Base-by-base conservation (phyloP, 1,284 basidiomycete genomes). In the Agroathelia rolfsii region DNA sequence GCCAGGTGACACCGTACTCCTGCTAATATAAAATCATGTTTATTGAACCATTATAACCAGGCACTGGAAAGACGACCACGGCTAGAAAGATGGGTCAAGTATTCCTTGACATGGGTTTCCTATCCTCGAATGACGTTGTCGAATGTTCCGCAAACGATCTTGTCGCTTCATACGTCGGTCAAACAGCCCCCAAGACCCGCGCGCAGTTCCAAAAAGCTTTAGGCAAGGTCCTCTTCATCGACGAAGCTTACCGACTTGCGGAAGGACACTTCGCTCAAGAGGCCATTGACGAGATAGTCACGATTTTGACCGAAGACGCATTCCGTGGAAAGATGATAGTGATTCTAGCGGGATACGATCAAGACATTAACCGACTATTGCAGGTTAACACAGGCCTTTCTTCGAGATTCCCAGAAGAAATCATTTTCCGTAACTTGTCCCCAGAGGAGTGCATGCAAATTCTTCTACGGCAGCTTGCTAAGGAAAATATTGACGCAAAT, bases 91-190 rank as follows among this genome's bases (percentile, higher is more conserved):
- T 63, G 32, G 61, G 62, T 9, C 47, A 74, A 36, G 71, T 80
- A 8, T 79, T 69, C 45, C 76, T 64, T 36, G 72, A 79, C 42
- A 77, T 79, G 74, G 75, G 73, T 0, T 62, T 77, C 40, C 48
- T 76, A 2, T 62, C 68, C 3, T 66, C 66, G 1, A 35, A 49
- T 1, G 64, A 75, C 23, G 70, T 76, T 24, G 41, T 68, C 3
- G 76, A 80, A 44, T 76, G 75, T 45, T 77, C 76, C 0, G 75
- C 72, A 0, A 67, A 73, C 2, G 76, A 81, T 42, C 56, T 80
- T 19, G 69, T 81, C 0, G 76, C 72, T 1, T 61, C 76, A 46
- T 79, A 72, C 38, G 67, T 78, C 6, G 77, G 76, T 3, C 74
- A 79, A 0, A 80, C 76, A 1, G 77, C 75, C 2, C 76, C 75